Conservation (phyloP, 2,329 filamentous ascomycete species). For the Colletotrichum scovillei region DNA sequence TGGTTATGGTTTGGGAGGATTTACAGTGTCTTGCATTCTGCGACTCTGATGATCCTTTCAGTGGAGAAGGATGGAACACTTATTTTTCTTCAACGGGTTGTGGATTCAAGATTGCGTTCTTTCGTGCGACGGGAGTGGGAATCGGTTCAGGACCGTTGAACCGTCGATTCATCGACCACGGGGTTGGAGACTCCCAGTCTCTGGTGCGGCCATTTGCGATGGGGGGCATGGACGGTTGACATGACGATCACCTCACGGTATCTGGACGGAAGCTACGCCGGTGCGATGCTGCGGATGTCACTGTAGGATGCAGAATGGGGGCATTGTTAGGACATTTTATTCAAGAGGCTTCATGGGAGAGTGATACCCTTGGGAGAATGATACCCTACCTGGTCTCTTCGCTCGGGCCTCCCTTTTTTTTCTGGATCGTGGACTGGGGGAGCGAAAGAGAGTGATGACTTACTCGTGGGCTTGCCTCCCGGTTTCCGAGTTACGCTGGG, state of each 20-base stretch:
- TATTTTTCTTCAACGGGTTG: neutral
- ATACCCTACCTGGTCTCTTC: neutral
- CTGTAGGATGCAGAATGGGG: neutral
- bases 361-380: neutral
- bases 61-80: neutral
- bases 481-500: neutral
- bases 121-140: neutral
- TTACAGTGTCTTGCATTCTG: neutral
- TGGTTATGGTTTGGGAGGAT: neutral
- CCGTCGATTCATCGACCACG: neutral
- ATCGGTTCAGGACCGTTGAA: neutral
- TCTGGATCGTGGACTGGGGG: neutral
- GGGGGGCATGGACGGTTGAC: neutral
- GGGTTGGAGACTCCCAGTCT: neutral
- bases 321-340: neutral
- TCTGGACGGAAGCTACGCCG: neutral
- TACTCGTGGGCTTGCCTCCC: neutral
- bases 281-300: neutral
- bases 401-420: neutral
- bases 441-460: neutral
- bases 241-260: neutral
- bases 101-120: neutral
- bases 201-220: no score
- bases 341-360: neutral
- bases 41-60: neutral